Evolutionary conservation across 2,329 filamentous ascomycete genomes (phyloP).

Genomic region (Plenodomus lindquistii): DNA sequence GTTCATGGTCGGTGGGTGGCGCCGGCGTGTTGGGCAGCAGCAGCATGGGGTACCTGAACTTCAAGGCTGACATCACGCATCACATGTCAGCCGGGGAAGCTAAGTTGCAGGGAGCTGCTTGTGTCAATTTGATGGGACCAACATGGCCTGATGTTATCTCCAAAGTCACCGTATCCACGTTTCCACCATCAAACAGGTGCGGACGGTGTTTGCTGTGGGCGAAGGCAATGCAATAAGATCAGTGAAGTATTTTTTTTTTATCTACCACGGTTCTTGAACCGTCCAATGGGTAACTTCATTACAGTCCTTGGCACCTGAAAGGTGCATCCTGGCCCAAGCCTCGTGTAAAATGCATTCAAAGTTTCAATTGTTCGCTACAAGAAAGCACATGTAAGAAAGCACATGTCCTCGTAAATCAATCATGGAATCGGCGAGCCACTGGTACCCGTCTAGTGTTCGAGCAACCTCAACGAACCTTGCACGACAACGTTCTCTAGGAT

Average conservation of each 20-base stretch:
- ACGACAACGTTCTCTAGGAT: constrained; percentile 99
- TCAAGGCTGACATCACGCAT: constrained; percentile 20
- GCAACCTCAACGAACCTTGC: constrained; percentile 84
- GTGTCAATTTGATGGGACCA: not conserved
- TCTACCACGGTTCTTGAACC: constrained; percentile 33
- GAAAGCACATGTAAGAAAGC: constrained; percentile 22
- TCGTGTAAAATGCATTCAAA: constrained; percentile 28
- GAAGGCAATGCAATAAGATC: not conserved
- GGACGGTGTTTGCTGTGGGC: not conserved
- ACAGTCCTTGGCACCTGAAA: constrained; percentile 16
- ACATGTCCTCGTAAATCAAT: constrained; percentile 32
- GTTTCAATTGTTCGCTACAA: constrained; percentile 20
- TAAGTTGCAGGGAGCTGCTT: too few species aligned
- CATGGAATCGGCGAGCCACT: constrained; percentile 17
- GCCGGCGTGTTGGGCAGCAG: constrained; percentile 10
- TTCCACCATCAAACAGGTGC: not conserved
- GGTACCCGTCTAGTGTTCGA: constrained; percentile 61
- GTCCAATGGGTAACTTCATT: constrained; percentile 17
- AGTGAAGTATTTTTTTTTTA: constrained; percentile 8
- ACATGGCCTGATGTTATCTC: not conserved
- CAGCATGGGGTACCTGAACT: not conserved
- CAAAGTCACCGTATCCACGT: not conserved
- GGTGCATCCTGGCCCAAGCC: constrained; percentile 15
- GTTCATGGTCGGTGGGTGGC: constrained; percentile 7
- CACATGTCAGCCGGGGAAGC: not conserved